Conservation (phyloP, 1,284 basidiomycete genomes). For the Anthracocystis setariae region DNA sequence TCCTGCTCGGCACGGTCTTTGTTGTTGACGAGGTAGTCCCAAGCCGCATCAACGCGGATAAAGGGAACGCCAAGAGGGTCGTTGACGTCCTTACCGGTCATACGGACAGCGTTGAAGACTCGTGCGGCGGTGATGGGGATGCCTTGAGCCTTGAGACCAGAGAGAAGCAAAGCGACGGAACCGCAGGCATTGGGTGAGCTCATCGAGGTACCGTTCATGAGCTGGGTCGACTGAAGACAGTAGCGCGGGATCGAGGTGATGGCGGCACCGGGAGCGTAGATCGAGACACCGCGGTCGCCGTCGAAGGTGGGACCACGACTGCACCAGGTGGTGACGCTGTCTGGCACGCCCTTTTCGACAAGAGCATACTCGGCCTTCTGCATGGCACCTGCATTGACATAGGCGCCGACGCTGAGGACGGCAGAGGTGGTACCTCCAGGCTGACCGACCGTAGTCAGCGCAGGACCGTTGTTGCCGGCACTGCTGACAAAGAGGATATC, state of each 20-base stretch:
- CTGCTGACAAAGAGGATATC: conserved; percentile 64
- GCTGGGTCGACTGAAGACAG: conserved; percentile 65
- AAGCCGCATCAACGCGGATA: conserved; percentile 66
- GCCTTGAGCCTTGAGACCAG: conserved; percentile 64
- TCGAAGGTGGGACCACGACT: conserved; percentile 67
- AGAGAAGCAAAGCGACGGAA: conserved; percentile 64
- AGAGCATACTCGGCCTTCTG: conserved; percentile 68
- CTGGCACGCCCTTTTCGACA: conserved; percentile 63
- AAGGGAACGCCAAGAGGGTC: conserved; percentile 67
- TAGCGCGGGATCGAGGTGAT: conserved; percentile 68
- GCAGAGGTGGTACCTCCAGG: conserved; percentile 66
- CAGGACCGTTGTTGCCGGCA: conserved; percentile 67
- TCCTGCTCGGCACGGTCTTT: conserved; percentile 63
- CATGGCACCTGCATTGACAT: conserved; percentile 67
- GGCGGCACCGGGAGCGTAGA: conserved; percentile 68
- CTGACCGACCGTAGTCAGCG: conserved; percentile 67
- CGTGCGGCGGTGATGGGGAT: conserved; percentile 65
- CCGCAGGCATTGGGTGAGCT: conserved; percentile 67
- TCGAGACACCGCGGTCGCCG: conserved; percentile 63
- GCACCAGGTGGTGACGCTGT: conserved; percentile 68
- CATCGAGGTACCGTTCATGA: conserved; percentile 69
- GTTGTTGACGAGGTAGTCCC: conserved; percentile 64
- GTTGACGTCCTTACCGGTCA: conserved; percentile 65
- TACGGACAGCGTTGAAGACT: conserved; percentile 65
- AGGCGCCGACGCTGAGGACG: conserved; percentile 67